Evolutionary conservation across 768 basidiomycete genomes (phyloP).

Genomic region (Termitomyces sp.): DNA sequence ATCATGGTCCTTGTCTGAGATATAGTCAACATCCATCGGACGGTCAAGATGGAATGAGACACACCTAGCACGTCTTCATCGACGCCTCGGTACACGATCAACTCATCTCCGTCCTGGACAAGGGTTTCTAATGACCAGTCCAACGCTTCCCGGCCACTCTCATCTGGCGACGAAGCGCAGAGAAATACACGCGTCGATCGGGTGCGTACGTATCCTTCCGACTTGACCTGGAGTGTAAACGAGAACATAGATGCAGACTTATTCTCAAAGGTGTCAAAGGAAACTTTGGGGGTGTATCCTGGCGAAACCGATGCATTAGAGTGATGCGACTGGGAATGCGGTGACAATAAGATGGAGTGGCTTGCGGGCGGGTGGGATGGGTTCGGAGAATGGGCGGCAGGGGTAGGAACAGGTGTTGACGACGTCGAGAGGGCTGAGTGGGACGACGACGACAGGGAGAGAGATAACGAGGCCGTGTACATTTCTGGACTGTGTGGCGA

Average conservation of each 20-base stretch:
- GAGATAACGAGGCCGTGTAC: slow-evolving; percentile 13
- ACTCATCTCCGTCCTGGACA: slow-evolving; percentile 86
- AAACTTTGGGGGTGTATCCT: slow-evolving; percentile 68
- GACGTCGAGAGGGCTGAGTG: slow-evolving; percentile 6
- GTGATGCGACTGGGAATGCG: slow-evolving; percentile 13
- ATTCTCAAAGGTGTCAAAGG: slow-evolving; percentile 88
- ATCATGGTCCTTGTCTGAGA: slow-evolving; percentile 71
- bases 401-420: slow-evolving; percentile 5
- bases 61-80: slow-evolving; percentile 83
- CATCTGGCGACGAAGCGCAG: slow-evolving; percentile 85
- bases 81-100: slow-evolving; percentile 88
- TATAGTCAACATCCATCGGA: not conserved
- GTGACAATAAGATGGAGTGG: slow-evolving; percentile 15
- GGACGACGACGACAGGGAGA: slow-evolving; percentile 15
- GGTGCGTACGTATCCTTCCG: slow-evolving; percentile 73
- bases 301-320: slow-evolving; percentile 20
- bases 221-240: slow-evolving; percentile 84
- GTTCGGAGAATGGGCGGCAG: slow-evolving; percentile 2
- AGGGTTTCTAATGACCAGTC: slow-evolving; percentile 91
- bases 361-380: not conserved
- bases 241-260: slow-evolving; percentile 80
- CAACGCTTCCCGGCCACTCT: slow-evolving; percentile 83
- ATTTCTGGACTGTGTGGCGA: slow-evolving; percentile 23
- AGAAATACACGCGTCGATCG: slow-evolving; percentile 85
- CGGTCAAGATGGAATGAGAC: slow-evolving; percentile 20